phyloP scores from a whole-genome alignment of 1,284 basidiomycete genomes.

The Omphalotus olearius region DNA sequence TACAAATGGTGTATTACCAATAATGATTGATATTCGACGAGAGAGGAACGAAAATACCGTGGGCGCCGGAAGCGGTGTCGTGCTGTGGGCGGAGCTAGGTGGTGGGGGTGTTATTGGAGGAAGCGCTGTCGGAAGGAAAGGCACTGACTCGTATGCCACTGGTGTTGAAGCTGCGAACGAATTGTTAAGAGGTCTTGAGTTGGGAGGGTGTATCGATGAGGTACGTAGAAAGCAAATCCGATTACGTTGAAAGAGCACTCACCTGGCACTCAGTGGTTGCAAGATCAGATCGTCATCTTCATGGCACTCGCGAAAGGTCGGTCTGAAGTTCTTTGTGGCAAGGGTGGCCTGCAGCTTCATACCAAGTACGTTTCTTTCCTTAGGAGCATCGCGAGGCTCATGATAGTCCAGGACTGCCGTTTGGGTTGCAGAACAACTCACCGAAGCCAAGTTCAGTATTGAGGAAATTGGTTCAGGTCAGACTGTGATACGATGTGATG shows the following conservation, averaged over 20 bases:
- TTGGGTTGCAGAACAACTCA: conserved; percentile 62
- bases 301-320: conserved; percentile 63
- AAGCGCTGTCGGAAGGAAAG: conserved; percentile 54
- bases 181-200: conserved; percentile 47
- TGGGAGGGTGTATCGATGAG: conserved; percentile 69
- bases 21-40: conserved; percentile 40
- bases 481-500: conserved; percentile 47
- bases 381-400: background rate
- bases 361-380: conserved; percentile 42
- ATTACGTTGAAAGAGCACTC: background rate
- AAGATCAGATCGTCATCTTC: conserved; percentile 75
- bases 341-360: conserved; percentile 56
- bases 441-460: conserved; percentile 56
- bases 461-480: conserved; percentile 28
- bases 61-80: conserved; percentile 63
- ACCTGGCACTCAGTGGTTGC: conserved; percentile 27
- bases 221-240: conserved; percentile 25
- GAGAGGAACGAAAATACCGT: conserved; percentile 44
- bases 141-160: conserved; percentile 37
- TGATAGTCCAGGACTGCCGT: conserved; percentile 56
- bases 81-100: conserved; percentile 67
- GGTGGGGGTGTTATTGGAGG: conserved; percentile 62
- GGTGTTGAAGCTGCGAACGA: conserved; percentile 57
- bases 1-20: conserved; percentile 16
- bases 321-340: conserved; percentile 48